phyloP scores from a whole-genome alignment of 73 alveolate species.

The Tetrahymena malaccensis region DNA sequence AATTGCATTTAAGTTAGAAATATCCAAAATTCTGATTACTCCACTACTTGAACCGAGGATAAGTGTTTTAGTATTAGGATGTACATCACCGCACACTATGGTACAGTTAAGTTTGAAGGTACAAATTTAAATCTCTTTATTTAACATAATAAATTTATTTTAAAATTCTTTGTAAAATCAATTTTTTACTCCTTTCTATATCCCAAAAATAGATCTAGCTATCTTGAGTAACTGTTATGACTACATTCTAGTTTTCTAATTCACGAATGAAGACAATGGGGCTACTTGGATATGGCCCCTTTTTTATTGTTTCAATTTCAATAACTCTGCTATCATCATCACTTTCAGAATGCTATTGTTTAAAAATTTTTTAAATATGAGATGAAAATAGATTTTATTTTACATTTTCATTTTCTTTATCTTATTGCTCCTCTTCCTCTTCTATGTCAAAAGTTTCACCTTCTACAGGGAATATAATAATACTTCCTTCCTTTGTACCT shows the following conservation, averaged over 20 bases:
- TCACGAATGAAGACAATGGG: slow-evolving; percentile 24
- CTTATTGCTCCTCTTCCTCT: slow-evolving; percentile 24
- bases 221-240: slow-evolving; percentile 11
- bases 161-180: background rate
- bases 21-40: slow-evolving; percentile 1
- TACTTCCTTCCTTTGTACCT: slow-evolving; percentile 4
- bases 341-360: background rate
- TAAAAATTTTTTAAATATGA: background rate
- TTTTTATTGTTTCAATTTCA: slow-evolving; percentile 16
- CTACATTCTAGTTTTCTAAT: slow-evolving; percentile 2
- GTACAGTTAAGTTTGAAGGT: slow-evolving; percentile 8
- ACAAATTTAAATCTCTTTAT: background rate
- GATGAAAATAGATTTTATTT: background rate
- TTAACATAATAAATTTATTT: background rate
- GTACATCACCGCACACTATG: slow-evolving; percentile 18
- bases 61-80: slow-evolving; percentile 13
- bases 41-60: slow-evolving; percentile 2
- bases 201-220: slow-evolving; percentile 28
- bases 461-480: slow-evolving; percentile 1
- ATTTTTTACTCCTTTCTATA: background rate
- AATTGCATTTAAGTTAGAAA: background rate
- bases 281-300: slow-evolving; percentile 23
- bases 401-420: slow-evolving; percentile 8
- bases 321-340: background rate
- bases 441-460: slow-evolving; percentile 12